These are phyloP conservation scores for Colletotrichum horii DNA, from an alignment of 2,329 filamentous ascomycete genomes.

Conservation along the genomic window DNA sequence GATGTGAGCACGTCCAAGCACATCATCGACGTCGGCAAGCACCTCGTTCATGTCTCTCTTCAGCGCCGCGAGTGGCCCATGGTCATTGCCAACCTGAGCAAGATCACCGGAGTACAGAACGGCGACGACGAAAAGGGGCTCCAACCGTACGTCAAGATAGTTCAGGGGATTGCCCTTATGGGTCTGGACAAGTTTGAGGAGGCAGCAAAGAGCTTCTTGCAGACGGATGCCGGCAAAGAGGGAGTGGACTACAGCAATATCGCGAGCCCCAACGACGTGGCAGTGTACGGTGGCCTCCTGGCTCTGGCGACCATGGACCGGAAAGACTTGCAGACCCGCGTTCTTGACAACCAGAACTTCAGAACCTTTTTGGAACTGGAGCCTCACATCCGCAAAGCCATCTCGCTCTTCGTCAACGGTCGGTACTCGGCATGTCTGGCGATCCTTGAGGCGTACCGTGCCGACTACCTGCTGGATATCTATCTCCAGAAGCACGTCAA, in stretches of 20 bases:
- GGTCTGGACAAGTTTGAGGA: constrained; percentile 55
- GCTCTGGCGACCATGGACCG: constrained; percentile 90
- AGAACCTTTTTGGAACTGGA: constrained; percentile 90
- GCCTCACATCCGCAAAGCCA: constrained; percentile 90
- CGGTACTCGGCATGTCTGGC: constrained; percentile 86
- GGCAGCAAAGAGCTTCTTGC: constrained; percentile 75
- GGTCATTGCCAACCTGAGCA: constrained; percentile 64
- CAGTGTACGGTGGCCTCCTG: constrained; percentile 88
- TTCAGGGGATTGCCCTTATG: constrained; percentile 56
- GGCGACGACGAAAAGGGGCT: constrained; percentile 52
- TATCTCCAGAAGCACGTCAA: constrained; percentile 79
- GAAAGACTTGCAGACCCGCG: constrained; percentile 71
- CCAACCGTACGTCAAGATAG: constrained; percentile 57
- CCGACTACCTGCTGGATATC: constrained; percentile 90
- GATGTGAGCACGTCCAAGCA: constrained; percentile 86
- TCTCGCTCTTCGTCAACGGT: constrained; percentile 86
- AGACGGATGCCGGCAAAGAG: constrained; percentile 49
- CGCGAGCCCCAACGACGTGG: constrained; percentile 84
- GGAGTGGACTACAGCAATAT: constrained; percentile 69
- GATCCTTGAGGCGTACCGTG: constrained; percentile 79
- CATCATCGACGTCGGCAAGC: constrained; percentile 80
- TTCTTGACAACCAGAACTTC: constrained; percentile 83
- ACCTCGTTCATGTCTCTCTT: constrained; percentile 76
- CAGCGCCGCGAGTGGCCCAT: constrained; percentile 80
- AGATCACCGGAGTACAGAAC: constrained; percentile 61